These are phyloP conservation scores for Trametes elegans DNA, from an alignment of 768 basidiomycete genomes.

Conservation along the genomic window DNA sequence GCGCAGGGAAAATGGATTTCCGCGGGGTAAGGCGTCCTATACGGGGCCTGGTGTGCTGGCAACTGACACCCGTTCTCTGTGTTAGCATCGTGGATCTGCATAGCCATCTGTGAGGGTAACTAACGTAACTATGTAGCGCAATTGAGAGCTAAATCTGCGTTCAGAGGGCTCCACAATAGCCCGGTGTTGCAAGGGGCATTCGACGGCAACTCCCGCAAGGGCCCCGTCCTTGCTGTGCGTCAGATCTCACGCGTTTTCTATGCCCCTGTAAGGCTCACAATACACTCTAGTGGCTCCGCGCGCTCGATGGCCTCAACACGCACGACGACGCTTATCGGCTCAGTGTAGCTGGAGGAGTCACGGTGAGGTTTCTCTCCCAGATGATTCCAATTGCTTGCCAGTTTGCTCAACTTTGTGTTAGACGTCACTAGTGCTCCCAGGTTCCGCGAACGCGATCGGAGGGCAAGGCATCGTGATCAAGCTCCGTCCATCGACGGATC, in stretches of 20 bases:
- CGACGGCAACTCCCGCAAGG: conserved; percentile 45
- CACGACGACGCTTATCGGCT: conserved; percentile 70
- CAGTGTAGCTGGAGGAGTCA: conserved; percentile 75
- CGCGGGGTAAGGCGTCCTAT: conserved; percentile 58
- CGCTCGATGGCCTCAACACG: conserved; percentile 76
- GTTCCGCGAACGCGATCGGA: conserved; percentile 51
- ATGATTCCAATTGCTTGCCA: not conserved
- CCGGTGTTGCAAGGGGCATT: conserved; percentile 30
- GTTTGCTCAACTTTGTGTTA: not conserved
- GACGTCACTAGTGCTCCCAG: conserved; percentile 73
- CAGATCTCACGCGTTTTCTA: conserved; percentile 32
- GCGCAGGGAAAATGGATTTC: conserved; percentile 73
- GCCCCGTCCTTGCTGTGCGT: conserved; percentile 28
- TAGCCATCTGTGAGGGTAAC: conserved; percentile 7
- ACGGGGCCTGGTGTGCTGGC: no score
- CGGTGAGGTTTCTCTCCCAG: conserved; percentile 28
- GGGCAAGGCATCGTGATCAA: conserved; percentile 81
- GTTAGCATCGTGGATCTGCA: conserved; percentile 17
- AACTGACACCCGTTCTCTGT: no score
- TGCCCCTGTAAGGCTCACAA: not conserved
- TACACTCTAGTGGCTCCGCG: conserved; percentile 52
- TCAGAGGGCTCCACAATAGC: not conserved
- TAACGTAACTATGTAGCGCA: conserved; percentile 43
- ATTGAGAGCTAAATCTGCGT: not conserved
- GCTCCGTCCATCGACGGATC: conserved; percentile 68